Base-by-base conservation (phyloP, 139 green algal genomes). In the Chlamydomonas sphaeroides region DNA sequence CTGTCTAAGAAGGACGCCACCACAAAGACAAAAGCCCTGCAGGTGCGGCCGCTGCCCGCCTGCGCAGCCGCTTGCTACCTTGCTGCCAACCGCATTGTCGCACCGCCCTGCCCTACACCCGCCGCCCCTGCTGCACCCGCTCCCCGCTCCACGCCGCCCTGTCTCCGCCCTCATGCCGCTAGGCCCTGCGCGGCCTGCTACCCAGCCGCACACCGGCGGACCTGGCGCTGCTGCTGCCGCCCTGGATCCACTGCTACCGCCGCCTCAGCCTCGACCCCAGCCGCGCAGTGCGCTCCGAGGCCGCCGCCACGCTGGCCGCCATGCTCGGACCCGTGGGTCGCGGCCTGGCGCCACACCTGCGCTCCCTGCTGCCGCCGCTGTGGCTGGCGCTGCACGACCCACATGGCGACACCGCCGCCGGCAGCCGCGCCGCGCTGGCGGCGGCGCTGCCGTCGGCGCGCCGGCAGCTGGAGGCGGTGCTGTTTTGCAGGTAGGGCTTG, bases 21-120 rank as follows among this genome's bases (percentile, higher is more conserved):
- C 51, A 98, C 95, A 11, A 95, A 95, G 84, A 77, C 93, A 41
- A 98, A 98, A 62, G 95, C 95, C 3, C 88, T 98, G 84, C 89
- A 96, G 90, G 91, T 90, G 51, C 62, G 36, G 10, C 18, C 1
- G n/a, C n/a, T n/a, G n/a, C n/a, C n/a, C n/a, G n/a, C n/a, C n/a
- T n/a, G n/a, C n/a, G n/a, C n/a, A n/a, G 18, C 61, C 21, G 62
- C n/a, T 42, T 18, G 28, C 8, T 11, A 23, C 23, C 25, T 26
- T 36, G 11, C 30, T 65, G 57, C 57, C 59, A 25, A 30, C 5
- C 10, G n/a, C 8, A 61, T 23, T 1, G 7, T 63, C 28, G 5
- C n/a, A 32, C 32, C 1, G 28, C 15, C 68, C 28, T 26, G 3
- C 11, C 32, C 45, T 48, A 8, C 28, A 3, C 30, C 21, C 30